These are phyloP conservation scores for Raphanus raphanistrum DNA, from an alignment of 345 rosid genomes.

Conservation along the genomic window DNA sequence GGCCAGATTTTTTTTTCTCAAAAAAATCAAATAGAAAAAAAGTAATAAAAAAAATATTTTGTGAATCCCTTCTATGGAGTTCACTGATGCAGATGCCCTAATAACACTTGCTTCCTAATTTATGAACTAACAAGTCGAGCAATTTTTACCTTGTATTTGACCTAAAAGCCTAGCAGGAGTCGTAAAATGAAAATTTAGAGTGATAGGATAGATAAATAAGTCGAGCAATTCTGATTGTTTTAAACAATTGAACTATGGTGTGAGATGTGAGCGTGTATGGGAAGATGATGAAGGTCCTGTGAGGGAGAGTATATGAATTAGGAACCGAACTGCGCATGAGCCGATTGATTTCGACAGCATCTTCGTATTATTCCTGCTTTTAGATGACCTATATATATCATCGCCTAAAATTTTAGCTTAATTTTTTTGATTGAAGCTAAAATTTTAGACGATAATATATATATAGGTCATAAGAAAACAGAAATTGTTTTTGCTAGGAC, in stretches of 20 bases:
- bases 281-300: too few relatives aligned
- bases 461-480: too few relatives aligned
- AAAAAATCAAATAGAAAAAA: too few relatives aligned
- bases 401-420: neutral
- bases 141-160: neutral
- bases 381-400: neutral
- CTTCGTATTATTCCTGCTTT: neutral
- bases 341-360: neutral
- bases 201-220: neutral
- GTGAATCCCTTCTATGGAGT: too few relatives aligned
- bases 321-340: too few relatives aligned
- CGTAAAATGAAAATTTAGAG: neutral
- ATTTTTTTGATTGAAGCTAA: too few relatives aligned
- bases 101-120: neutral
- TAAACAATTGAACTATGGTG: neutral
- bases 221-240: neutral
- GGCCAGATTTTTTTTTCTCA: too few relatives aligned
- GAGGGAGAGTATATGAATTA: too few relatives aligned
- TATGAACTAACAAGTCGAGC: neutral
- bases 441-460: too few relatives aligned
- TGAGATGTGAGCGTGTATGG: neutral
- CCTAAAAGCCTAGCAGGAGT: neutral
- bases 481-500: too few relatives aligned
- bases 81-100: neutral
- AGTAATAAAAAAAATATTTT: too few relatives aligned